phyloP scores from a whole-genome alignment of 495 filamentous ascomycete genomes.

The Trichoderma orchidacearum region DNA sequence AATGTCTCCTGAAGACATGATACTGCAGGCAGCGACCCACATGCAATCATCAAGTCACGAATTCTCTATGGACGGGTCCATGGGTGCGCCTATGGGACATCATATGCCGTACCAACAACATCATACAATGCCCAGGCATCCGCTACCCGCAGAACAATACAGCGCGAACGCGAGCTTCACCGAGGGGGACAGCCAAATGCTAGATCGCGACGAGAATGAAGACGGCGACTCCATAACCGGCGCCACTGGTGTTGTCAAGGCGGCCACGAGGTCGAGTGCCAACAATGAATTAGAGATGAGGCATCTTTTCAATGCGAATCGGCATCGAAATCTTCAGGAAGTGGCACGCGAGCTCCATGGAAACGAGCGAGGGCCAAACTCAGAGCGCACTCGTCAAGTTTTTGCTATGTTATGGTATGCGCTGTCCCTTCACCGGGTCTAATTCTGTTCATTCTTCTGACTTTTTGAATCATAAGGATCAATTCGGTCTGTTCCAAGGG shows the following conservation, averaged over 20 bases:
- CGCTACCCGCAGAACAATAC: constrained; percentile 37
- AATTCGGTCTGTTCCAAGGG: constrained; percentile 67
- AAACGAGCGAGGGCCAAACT: constrained; percentile 54
- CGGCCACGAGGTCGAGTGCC: constrained; percentile 51
- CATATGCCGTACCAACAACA: constrained; percentile 36
- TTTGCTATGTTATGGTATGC: constrained; percentile 95
- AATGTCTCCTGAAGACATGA: constrained; percentile 54
- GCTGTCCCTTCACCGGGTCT: background rate
- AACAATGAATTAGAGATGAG: constrained; percentile 89
- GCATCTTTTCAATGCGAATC: constrained; percentile 64
- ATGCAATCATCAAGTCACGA: constrained; percentile 35
- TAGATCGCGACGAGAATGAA: constrained; percentile 54
- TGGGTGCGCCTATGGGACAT: constrained; percentile 35
- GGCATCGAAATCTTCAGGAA: constrained; percentile 60
- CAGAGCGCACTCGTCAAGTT: constrained; percentile 89
- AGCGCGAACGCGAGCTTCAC: constrained; percentile 45
- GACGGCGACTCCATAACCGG: constrained; percentile 46
- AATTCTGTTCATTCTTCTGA: background rate
- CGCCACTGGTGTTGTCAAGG: constrained; percentile 37
- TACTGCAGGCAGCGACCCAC: constrained; percentile 43
- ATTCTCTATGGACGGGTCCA: constrained; percentile 33
- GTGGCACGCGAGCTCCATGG: constrained; percentile 65
- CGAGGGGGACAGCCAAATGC: constrained; percentile 51
- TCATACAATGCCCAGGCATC: constrained; percentile 37
- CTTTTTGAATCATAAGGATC: constrained; percentile 43